Evolutionary conservation across 352 stramenopile genomes (phyloP).

Genomic region (Peronospora destructor): DNA sequence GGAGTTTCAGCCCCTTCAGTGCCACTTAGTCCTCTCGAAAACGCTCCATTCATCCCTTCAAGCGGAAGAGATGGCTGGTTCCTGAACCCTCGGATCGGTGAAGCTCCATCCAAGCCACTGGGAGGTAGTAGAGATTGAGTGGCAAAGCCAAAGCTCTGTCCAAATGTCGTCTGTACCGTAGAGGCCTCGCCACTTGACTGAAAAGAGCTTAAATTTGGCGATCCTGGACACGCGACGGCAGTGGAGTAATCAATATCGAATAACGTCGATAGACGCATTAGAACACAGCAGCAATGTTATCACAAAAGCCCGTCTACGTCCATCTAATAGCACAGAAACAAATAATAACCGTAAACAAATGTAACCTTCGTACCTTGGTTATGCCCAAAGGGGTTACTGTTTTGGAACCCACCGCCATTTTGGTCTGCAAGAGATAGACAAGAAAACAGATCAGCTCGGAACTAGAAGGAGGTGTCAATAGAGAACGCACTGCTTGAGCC

Average conservation of each 20-base stretch:
- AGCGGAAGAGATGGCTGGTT: constrained; percentile 21
- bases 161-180: constrained; percentile 26
- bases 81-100: constrained; percentile 10
- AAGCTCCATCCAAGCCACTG: constrained; percentile 15
- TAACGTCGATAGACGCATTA: constrained; percentile 6
- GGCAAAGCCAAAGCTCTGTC: constrained; percentile 30
- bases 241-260: constrained; percentile 29
- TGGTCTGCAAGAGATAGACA: not conserved
- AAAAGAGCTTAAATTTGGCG: constrained; percentile 27
- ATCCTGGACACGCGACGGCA: constrained; percentile 31
- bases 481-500: constrained; percentile 29
- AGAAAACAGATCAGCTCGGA: not conserved
- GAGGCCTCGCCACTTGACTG: constrained; percentile 13
- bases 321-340: not conserved
- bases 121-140: constrained; percentile 24
- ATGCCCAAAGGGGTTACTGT: constrained; percentile 33
- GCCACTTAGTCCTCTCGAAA: constrained; percentile 12
- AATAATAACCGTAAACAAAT: constrained; percentile 2
- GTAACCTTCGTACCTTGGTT: constrained; percentile 35
- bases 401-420: not conserved
- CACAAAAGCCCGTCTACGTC: constrained; percentile 1
- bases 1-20: constrained; percentile 14
- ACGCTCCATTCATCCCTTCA: constrained; percentile 14
- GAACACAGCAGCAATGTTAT: constrained; percentile 3
- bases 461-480: not conserved